phyloP scores from a whole-genome alignment of 1,284 basidiomycete genomes.

The Ustilago cynodontis region DNA sequence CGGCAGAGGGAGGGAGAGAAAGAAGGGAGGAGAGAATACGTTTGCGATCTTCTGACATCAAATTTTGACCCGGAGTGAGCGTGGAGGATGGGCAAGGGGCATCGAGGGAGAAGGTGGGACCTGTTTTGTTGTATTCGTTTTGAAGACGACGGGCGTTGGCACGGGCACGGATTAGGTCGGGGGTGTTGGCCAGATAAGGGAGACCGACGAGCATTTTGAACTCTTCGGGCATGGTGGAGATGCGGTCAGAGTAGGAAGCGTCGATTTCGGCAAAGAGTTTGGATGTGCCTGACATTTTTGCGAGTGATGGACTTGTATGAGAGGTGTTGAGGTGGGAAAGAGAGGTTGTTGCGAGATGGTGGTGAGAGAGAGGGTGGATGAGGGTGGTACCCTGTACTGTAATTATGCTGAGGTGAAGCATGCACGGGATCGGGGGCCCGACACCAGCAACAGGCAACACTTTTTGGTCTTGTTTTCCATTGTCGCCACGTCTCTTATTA shows the following conservation, averaged over 20 bases:
- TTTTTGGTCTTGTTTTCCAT: too few species aligned
- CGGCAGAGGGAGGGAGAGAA: slow-evolving; percentile 6
- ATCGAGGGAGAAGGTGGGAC: slow-evolving; percentile 42
- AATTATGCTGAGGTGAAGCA: too few species aligned
- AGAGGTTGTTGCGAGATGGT: neutral
- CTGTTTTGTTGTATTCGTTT: slow-evolving; percentile 44
- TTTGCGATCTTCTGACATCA: slow-evolving; percentile 41
- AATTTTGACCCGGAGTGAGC: slow-evolving; percentile 26
- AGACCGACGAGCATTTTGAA: slow-evolving; percentile 49
- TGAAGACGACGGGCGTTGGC: slow-evolving; percentile 43
- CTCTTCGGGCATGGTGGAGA: slow-evolving; percentile 32
- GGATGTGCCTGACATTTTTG: slow-evolving; percentile 46
- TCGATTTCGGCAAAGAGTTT: slow-evolving; percentile 41
- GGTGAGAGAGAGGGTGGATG: neutral
- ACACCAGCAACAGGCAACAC: too few species aligned
- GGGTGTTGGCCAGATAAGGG: slow-evolving; percentile 46
- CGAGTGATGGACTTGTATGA: neutral
- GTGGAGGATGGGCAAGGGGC: neutral
- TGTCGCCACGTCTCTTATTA: too few species aligned
- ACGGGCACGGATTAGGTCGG: slow-evolving; percentile 34
- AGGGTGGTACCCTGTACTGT: too few species aligned
- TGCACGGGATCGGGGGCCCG: too few species aligned
- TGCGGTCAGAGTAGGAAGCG: slow-evolving; percentile 19
- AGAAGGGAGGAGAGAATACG: slow-evolving; percentile 35
- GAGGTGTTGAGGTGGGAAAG: neutral